A percentile compares a stretch with the other conserved stretches of the same genome.
These are phyloP conservation scores for Podila epicladia DNA, from an alignment of 192 early-diverging fungal species.

Conservation along the genomic window DNA sequence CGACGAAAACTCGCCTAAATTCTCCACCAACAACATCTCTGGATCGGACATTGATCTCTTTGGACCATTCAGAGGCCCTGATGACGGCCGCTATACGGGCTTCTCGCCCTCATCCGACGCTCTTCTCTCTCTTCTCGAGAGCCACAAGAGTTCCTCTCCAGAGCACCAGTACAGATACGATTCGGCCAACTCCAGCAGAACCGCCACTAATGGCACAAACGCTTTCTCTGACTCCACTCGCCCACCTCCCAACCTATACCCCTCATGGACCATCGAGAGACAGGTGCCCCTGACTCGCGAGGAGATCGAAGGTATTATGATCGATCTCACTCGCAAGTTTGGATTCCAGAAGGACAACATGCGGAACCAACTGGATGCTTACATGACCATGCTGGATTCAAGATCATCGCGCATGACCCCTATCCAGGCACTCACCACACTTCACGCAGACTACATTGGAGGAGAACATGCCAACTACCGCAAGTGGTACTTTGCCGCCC, in stretches of 20 bases:
- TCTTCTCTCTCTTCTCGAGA: slow-evolving; percentile 65
- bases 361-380: slow-evolving; percentile 73
- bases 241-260: slow-evolving; percentile 19
- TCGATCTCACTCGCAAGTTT: slow-evolving; percentile 66
- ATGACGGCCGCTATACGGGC: slow-evolving; percentile 68
- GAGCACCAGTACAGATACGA: slow-evolving; percentile 6
- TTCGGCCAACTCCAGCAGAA: background rate
- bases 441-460: slow-evolving; percentile 80
- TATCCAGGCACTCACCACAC: slow-evolving; percentile 69
- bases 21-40: background rate
- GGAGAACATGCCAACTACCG: slow-evolving; percentile 80
- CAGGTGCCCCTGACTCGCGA: slow-evolving; percentile 67
- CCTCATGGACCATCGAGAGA: slow-evolving; percentile 60
- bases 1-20: slow-evolving; percentile 10
- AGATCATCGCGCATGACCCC: slow-evolving; percentile 75
- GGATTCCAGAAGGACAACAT: slow-evolving; percentile 79
- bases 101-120: slow-evolving; percentile 69
- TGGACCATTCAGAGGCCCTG: slow-evolving; percentile 47
- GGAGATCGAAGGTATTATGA: slow-evolving; percentile 71
- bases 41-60: slow-evolving; percentile 24
- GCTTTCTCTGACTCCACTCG: background rate
- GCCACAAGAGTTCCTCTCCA: slow-evolving; percentile 33
- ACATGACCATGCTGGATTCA: slow-evolving; percentile 79
- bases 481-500: slow-evolving; percentile 79
- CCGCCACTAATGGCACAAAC: background rate